Conservation (phyloP, 1,284 basidiomycete species). For the Puccinia novopanici region DNA sequence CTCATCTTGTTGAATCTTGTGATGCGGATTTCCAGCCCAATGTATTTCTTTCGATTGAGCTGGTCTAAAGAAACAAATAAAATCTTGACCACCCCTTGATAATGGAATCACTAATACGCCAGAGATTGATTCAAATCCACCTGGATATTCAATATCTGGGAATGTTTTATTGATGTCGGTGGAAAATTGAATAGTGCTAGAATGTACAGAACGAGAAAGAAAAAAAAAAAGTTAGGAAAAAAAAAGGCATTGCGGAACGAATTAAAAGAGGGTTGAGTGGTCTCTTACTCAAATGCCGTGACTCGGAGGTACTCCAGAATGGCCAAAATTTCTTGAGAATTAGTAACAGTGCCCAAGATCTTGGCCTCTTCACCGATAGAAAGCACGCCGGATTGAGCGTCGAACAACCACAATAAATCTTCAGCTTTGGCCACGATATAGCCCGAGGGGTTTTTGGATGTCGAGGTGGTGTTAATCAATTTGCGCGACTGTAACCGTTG, state of each 20-base stretch:
- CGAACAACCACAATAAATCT: constrained; percentile 77
- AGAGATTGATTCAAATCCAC: constrained; percentile 72
- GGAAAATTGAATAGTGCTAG: constrained; percentile 68
- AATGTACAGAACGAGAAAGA: background rate
- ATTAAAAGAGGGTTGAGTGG: too few relatives aligned
- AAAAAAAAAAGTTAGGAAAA: too few relatives aligned
- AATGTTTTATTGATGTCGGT: constrained; percentile 73
- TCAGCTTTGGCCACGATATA: constrained; percentile 86
- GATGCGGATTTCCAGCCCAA: constrained; percentile 78
- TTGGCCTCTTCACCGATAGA: constrained; percentile 84
- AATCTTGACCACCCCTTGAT: constrained; percentile 63
- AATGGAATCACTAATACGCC: constrained; percentile 78
- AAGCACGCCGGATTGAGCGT: constrained; percentile 80
- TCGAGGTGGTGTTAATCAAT: constrained; percentile 76
- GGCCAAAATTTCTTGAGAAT: constrained; percentile 81
- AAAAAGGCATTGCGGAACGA: too few relatives aligned
- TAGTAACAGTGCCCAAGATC: constrained; percentile 75
- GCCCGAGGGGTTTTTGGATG: constrained; percentile 73
- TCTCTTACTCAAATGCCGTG: constrained; percentile 69
- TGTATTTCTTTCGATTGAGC: constrained; percentile 73
- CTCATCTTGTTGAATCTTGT: constrained; percentile 58
- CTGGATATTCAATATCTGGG: constrained; percentile 72
- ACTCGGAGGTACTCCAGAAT: constrained; percentile 81
- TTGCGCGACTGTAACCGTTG: constrained; percentile 76
- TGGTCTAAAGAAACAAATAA: constrained; percentile 78